These are phyloP conservation scores for Neocucurbitaria cava DNA, from an alignment of 2,329 filamentous ascomycete species.

Conservation along the genomic window DNA sequence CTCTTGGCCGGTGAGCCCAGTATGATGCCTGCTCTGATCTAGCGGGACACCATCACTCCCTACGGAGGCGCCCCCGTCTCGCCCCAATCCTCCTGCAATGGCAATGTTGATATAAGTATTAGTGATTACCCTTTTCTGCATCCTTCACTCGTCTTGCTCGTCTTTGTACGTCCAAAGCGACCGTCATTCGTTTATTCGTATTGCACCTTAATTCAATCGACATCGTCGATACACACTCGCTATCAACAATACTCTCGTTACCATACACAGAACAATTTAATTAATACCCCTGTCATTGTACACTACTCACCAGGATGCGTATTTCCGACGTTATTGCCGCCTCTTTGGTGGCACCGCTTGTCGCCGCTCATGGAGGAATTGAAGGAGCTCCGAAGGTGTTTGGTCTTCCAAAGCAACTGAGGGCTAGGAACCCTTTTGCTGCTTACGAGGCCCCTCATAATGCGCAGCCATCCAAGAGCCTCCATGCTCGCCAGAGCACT, in stretches of 20 bases:
- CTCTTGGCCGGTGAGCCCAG: slow-evolving; percentile 29
- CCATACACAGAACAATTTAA: slow-evolving; percentile 1
- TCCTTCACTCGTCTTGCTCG: slow-evolving; percentile 30
- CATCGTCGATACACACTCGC: slow-evolving; percentile 27
- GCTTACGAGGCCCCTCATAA: slow-evolving; percentile 23
- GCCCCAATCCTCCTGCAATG: slow-evolving; percentile 10
- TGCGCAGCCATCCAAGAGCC: slow-evolving; percentile 14
- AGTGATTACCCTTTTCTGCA: slow-evolving; percentile 5
- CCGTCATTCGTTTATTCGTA: slow-evolving; percentile 34
- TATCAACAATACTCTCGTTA: slow-evolving; percentile 7
- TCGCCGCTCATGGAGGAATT: slow-evolving; percentile 39
- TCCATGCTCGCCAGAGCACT: slow-evolving; percentile 37
- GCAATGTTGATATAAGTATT: slow-evolving; percentile 29
- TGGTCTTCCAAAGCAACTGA: slow-evolving; percentile 39
- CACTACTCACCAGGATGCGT: slow-evolving; percentile 32
- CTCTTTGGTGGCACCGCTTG: slow-evolving; percentile 39
- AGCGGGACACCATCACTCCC: slow-evolving; percentile 23
- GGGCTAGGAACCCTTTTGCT: slow-evolving; percentile 37
- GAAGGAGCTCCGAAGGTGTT: slow-evolving; percentile 42
- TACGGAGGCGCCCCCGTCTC: slow-evolving; percentile 25
- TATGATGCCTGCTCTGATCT: slow-evolving; percentile 18
- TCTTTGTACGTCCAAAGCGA: slow-evolving; percentile 29
- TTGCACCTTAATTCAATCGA: slow-evolving; percentile 24
- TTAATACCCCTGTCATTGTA: slow-evolving; percentile 2
- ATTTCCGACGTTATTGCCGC: slow-evolving; percentile 38